Evolutionary conservation across 176 grass and related monocot species (phyloP).

Genomic region (Oryza glaberrima): DNA sequence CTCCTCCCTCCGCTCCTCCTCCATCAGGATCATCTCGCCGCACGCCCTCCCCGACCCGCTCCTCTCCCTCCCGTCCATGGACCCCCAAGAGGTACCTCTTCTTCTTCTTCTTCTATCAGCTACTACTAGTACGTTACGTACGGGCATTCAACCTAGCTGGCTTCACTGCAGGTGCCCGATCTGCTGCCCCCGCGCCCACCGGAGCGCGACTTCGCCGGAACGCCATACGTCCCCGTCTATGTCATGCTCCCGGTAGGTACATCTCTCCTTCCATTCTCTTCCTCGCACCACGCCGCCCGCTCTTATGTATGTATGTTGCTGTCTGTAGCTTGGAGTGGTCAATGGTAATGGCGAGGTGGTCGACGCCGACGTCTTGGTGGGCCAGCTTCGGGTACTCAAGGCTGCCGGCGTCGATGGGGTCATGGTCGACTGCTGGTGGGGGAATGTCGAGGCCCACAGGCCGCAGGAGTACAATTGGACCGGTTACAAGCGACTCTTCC

Average conservation of each 20-base stretch:
- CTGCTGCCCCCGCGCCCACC: constrained; percentile 39
- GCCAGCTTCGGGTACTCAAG: constrained; percentile 70
- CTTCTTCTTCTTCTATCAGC: not conserved
- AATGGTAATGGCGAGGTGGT: constrained; percentile 57
- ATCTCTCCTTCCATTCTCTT: not conserved
- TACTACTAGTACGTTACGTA: too few species aligned
- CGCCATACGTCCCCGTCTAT: constrained; percentile 79
- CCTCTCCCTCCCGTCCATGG: constrained; percentile 41
- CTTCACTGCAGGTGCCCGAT: constrained; percentile 22
- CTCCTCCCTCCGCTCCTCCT: constrained; percentile 27
- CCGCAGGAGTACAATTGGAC: constrained; percentile 83
- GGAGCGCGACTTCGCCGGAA: constrained; percentile 74
- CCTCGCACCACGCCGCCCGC: too few species aligned
- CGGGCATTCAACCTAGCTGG: too few species aligned
- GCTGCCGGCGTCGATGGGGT: constrained; percentile 75
- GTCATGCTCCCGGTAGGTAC: constrained; percentile 77
- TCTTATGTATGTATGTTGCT: not conserved
- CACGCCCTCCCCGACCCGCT: constrained; percentile 33
- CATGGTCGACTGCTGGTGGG: constrained; percentile 97
- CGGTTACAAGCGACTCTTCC: constrained; percentile 76
- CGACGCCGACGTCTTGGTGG: constrained; percentile 60
- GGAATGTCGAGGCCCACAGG: constrained; percentile 64
- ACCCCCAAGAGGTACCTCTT: not conserved
- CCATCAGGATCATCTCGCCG: not conserved
- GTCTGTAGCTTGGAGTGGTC: constrained; percentile 60